Percentiles rank a stretch among this genome's conserved stretches.
Conservation (phyloP, 1,284 basidiomycete genomes). For the Peniophora sp. region DNA sequence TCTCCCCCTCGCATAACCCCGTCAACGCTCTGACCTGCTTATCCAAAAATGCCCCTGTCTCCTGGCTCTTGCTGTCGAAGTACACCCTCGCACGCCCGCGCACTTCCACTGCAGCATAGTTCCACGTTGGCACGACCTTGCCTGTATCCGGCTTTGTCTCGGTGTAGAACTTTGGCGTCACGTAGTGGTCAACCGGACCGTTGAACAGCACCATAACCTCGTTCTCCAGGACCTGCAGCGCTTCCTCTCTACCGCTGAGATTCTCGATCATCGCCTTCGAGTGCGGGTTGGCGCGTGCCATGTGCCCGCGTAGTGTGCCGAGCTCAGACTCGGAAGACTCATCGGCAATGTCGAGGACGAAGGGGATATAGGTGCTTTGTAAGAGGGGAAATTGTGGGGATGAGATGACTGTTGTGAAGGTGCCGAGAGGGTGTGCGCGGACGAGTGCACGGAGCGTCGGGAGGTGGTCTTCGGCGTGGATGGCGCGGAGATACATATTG, state of each 20-base stretch:
- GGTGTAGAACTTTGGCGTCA: constrained; percentile 20
- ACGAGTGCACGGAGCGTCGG: constrained; percentile 28
- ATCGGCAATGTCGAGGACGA: constrained; percentile 23
- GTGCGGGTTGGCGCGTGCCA: constrained; percentile 21
- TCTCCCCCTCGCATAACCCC: constrained; percentile 9
- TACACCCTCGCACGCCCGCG: constrained; percentile 16
- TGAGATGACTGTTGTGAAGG: constrained; percentile 28
- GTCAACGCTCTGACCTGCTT: constrained; percentile 11
- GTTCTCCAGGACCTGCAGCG: constrained; percentile 4
- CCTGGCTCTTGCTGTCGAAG: constrained; percentile 7
- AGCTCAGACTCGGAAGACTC: constrained; percentile 10
- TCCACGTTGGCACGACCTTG: constrained; percentile 21
- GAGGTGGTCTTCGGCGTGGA: constrained; percentile 29
- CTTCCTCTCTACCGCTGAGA: constrained; percentile 1
- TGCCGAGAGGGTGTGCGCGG: constrained; percentile 28
- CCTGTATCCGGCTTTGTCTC: constrained; percentile 20
- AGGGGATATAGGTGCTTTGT: constrained; percentile 34
- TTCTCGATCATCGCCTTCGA: constrained; percentile 17
- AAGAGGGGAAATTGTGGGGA: constrained; percentile 20
- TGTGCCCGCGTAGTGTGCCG: constrained; percentile 18
- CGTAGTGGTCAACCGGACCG: constrained; percentile 18
- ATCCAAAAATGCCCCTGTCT: constrained; percentile 12
- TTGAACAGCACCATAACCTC: constrained; percentile 18
- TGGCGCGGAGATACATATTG: constrained; percentile 31
- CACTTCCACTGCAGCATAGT: constrained; percentile 20